Evolutionary conservation across 805 yeast species (phyloP).

Genomic region (Priceomyces melissophilus): DNA sequence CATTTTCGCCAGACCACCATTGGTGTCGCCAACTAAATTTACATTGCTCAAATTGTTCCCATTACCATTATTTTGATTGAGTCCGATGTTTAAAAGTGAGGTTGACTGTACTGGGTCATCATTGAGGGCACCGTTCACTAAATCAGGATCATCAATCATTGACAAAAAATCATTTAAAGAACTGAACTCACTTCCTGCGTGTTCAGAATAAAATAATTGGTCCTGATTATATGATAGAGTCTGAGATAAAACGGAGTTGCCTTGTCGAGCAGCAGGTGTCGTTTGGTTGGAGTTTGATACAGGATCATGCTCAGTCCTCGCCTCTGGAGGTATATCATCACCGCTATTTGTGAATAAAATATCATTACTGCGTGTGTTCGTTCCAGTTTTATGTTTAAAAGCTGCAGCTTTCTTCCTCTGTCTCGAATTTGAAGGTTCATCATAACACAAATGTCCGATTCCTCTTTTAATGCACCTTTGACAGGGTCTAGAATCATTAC

Average conservation of each 20-base stretch:
- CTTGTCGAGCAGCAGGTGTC: conserved; percentile 9
- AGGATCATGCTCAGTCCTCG: conserved; percentile 1
- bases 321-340: neutral
- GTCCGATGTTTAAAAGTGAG: conserved; percentile 21
- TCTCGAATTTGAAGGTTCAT: conserved; percentile 52
- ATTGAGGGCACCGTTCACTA: conserved; percentile 46
- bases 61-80: conserved; percentile 8
- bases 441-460: conserved; percentile 84
- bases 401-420: conserved; percentile 38
- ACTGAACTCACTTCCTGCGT: conserved; percentile 88
- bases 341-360: conserved; percentile 3
- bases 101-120: conserved; percentile 18
- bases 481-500: conserved; percentile 77
- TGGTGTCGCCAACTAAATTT: conserved; percentile 1
- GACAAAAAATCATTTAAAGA: conserved; percentile 85
- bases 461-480: conserved; percentile 81
- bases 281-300: conserved; percentile 5
- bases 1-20: neutral
- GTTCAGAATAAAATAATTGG: conserved; percentile 84
- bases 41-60: conserved; percentile 2
- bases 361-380: conserved; percentile 6
- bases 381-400: conserved; percentile 9
- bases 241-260: conserved; percentile 33
- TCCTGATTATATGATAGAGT: conserved; percentile 52
- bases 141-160: conserved; percentile 83